Base-by-base conservation (phyloP, 192 early-diverging fungal genomes). In the Rhizophagus clarus region DNA sequence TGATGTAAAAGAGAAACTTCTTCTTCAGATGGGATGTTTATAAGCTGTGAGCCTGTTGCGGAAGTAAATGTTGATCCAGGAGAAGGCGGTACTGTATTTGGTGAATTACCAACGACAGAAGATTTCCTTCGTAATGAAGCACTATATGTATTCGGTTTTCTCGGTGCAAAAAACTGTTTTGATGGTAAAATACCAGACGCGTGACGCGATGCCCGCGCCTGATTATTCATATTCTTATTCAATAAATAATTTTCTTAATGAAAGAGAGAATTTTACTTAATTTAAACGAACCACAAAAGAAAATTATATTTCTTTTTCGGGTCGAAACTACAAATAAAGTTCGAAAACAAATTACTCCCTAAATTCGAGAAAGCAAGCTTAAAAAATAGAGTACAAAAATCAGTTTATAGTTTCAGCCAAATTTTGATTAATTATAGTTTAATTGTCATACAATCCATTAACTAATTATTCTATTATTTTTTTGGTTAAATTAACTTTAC, bases 131-230 rank as follows among this genome's bases (percentile, higher is more conserved):
- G 34, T 11, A 15, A 34, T 60, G 61, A 64, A 17, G 67, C 45
- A 34, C 28, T 69, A 70, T 45, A 51, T 24, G 63, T 34, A 72
- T 61, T 79, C 3, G 77, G 77, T 22, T 71, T 79, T 71, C 77
- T 69, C 22, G 77, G 77, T n/a, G 77, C 49, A 71, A 79, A 79
- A 61, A 79, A 79, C 29, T 79, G 77, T 42, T 71, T 79, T 49
- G 77, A 69, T 42, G 77, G 77, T 32, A 79, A 71, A 28, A 79
- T 67, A 6, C 77, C 77, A 24, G 77, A 79, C 11, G 77, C 77
- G 56, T 79, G 77, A 12, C 77, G 66, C 37, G 77, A 79, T 12
- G 64, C 45, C n/a, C 71, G 71, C 24, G 45, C 45, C 71, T 51
- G 71, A 49, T 51, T 72, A 24, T 26, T 72, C 71, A 70, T 70